phyloP scores from a whole-genome alignment of 441 rosid genomes.

The Breynia disticha region DNA sequence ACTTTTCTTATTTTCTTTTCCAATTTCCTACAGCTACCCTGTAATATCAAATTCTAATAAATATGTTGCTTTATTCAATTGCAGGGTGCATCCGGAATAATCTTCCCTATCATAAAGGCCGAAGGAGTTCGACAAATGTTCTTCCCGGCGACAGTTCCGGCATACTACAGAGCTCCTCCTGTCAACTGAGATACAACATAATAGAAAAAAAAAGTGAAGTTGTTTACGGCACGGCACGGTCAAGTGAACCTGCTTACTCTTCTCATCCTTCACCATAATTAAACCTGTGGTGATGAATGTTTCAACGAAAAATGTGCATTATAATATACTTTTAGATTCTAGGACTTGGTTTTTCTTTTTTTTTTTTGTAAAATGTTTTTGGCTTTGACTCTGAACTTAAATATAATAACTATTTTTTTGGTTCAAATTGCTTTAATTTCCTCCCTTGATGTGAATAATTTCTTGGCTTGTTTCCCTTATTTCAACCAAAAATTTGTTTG shows the following conservation, averaged over 20 bases:
- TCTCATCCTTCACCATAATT: neutral
- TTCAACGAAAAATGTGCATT: constrained; percentile 4
- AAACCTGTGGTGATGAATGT: neutral
- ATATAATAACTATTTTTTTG: neutral
- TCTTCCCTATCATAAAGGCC: constrained; percentile 76
- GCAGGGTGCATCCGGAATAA: constrained; percentile 83
- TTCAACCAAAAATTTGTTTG: too few species aligned
- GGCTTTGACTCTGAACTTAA: neutral
- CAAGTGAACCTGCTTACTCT: constrained; percentile 1
- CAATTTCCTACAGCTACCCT: neutral
- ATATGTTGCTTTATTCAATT: neutral
- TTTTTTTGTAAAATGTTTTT: neutral
- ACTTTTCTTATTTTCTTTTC: neutral
- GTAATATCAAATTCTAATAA: neutral
- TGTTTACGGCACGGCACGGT: neutral
- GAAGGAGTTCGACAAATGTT: constrained; percentile 95
- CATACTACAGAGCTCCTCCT: constrained; percentile 71
- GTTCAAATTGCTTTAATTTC: neutral
- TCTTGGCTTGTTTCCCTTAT: too few species aligned
- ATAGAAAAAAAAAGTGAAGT: neutral
- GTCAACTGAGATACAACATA: constrained; percentile 12
- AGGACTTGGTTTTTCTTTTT: too few species aligned
- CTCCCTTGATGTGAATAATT: neutral
- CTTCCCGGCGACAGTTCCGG: constrained; percentile 78
- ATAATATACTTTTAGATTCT: neutral